Conservation (phyloP, 768 basidiomycete species). For the Crepidotus variabilis region DNA sequence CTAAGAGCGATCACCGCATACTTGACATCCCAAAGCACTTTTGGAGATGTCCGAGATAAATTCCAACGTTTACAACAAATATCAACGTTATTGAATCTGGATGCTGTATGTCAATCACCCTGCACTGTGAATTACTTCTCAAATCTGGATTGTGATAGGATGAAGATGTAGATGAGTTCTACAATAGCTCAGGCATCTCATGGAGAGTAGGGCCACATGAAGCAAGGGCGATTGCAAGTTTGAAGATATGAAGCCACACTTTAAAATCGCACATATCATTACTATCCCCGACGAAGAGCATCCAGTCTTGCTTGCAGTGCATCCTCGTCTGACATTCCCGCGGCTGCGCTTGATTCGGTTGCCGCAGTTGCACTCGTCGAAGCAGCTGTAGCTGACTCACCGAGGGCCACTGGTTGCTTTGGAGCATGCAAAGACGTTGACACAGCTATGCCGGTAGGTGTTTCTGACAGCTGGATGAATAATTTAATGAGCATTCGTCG, state of each 20-base stretch:
- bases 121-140: neutral
- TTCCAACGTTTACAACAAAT: constrained; percentile 92
- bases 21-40: constrained; percentile 83
- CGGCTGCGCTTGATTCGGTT: constrained; percentile 33
- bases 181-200: constrained; percentile 86
- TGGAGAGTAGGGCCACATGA: constrained; percentile 83
- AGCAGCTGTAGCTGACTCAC: constrained; percentile 51
- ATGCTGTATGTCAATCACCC: constrained; percentile 49
- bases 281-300: constrained; percentile 70
- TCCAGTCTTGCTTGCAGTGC: constrained; percentile 92
- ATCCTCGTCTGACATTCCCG: constrained; percentile 73
- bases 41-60: constrained; percentile 90
- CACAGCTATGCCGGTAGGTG: constrained; percentile 69
- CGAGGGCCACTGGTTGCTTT: constrained; percentile 83
- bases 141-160: constrained; percentile 48
- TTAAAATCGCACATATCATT: neutral
- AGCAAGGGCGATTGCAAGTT: constrained; percentile 61
- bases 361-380: constrained; percentile 23
- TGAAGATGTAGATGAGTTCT: constrained; percentile 93
- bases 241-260: constrained; percentile 41
- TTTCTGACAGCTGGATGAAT: constrained; percentile 67
- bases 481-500: constrained; percentile 8
- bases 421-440: constrained; percentile 55
- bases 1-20: constrained; percentile 79
- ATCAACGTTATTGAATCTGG: constrained; percentile 86